A percentile compares a stretch with the other conserved stretches of the same genome.
Evolutionary conservation across 2,329 filamentous ascomycete species (phyloP).

Genomic region (Annulohypoxylon truncatum): DNA sequence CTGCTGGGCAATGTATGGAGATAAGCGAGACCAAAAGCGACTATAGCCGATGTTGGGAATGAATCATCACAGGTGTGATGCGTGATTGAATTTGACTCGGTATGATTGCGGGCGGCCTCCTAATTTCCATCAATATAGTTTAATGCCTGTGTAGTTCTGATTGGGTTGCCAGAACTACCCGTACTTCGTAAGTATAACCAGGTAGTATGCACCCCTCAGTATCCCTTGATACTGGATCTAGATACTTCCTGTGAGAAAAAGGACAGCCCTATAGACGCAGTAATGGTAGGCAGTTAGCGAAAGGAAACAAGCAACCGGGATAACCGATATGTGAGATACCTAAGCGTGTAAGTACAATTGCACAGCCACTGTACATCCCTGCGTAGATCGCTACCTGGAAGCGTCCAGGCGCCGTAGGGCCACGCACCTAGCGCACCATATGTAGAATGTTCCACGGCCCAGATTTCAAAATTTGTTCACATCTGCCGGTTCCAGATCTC

Average conservation of each 20-base stretch:
- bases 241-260: not conserved
- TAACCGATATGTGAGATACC: constrained; percentile 35
- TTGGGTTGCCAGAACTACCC: not conserved
- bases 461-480: constrained; percentile 19
- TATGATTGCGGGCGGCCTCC: constrained; percentile 28
- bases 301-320: constrained; percentile 17
- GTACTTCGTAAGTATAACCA: not conserved
- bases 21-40: constrained; percentile 14
- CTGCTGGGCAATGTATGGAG: not conserved
- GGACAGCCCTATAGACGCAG: not conserved
- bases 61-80: constrained; percentile 17
- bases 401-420: constrained; percentile 8
- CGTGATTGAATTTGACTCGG: constrained; percentile 8
- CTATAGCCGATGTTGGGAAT: constrained; percentile 18
- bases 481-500: constrained; percentile 36
- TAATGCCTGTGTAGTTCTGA: not conserved
- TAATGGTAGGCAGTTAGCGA: not conserved
- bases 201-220: not conserved
- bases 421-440: constrained; percentile 26
- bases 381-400: constrained; percentile 2
- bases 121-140: not conserved
- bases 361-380: constrained; percentile 25
- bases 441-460: constrained; percentile 39
- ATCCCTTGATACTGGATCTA: not conserved
- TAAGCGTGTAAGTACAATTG: not conserved